Evolutionary conservation across 2,329 filamentous ascomycete genomes (phyloP).

Genomic region (Elsinoe arachidis): DNA sequence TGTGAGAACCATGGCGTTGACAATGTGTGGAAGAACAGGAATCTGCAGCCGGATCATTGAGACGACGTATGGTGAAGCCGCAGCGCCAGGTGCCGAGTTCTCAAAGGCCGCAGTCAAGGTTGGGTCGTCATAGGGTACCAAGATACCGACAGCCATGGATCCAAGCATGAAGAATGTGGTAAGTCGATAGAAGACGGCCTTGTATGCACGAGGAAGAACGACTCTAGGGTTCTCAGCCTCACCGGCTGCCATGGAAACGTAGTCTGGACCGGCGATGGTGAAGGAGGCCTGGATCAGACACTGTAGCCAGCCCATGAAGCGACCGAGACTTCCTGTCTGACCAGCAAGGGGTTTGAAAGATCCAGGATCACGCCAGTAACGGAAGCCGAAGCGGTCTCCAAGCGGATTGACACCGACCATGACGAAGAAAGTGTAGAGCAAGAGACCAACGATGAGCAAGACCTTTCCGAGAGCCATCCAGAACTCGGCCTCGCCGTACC

Average conservation of each 20-base stretch:
- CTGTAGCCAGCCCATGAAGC: conserved; percentile 66
- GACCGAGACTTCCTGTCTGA: conserved; percentile 59
- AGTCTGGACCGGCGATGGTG: conserved; percentile 59
- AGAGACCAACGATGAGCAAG: conserved; percentile 56
- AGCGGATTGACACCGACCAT: conserved; percentile 73
- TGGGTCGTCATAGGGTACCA: conserved; percentile 61
- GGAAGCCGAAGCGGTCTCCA: conserved; percentile 62
- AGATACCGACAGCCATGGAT: conserved; percentile 60
- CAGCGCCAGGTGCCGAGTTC: conserved; percentile 49
- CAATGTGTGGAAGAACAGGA: conserved; percentile 56
- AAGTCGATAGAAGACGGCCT: conserved; percentile 70
- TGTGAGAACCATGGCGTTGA: conserved; percentile 64
- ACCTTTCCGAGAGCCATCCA: conserved; percentile 61
- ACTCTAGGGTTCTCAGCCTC: conserved; percentile 62
- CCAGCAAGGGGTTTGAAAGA: conserved; percentile 57
- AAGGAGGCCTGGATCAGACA: conserved; percentile 65
- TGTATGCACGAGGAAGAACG: conserved; percentile 65
- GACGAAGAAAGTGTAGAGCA: conserved; percentile 69
- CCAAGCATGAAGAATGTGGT: conserved; percentile 69
- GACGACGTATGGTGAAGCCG: conserved; percentile 58
- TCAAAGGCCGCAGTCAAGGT: conserved; percentile 53
- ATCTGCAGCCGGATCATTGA: conserved; percentile 61
- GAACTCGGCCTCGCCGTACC: conserved; percentile 72
- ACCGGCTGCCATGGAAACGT: conserved; percentile 56
- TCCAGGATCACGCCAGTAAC: conserved; percentile 33